Conservation (phyloP, 768 basidiomycete species). For the Pisolithus orientalis region DNA sequence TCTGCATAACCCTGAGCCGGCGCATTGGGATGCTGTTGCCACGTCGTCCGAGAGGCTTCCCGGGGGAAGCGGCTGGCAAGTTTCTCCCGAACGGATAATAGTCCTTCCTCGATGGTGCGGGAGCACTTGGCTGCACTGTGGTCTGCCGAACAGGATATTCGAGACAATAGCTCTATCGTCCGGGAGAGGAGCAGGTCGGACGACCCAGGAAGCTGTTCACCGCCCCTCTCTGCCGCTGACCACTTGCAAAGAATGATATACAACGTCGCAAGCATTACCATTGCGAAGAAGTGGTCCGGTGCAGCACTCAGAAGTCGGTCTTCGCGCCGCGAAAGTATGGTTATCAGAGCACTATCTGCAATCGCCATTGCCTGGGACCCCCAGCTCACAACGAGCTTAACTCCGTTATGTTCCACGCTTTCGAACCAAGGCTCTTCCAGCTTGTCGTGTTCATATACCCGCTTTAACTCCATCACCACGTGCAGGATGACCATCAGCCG, state of each 20-base stretch:
- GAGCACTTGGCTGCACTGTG: slow-evolving; percentile 37
- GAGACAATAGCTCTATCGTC: slow-evolving; percentile 29
- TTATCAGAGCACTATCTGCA: slow-evolving; percentile 33
- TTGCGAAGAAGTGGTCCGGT: slow-evolving; percentile 36
- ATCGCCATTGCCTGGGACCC: slow-evolving; percentile 33
- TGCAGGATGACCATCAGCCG: slow-evolving; percentile 34
- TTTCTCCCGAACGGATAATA: slow-evolving; percentile 25
- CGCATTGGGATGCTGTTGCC: slow-evolving; percentile 15
- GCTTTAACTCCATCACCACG: slow-evolving; percentile 24
- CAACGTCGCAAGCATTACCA: slow-evolving; percentile 39
- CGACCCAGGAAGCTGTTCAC: slow-evolving; percentile 31
- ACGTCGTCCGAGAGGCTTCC: slow-evolving; percentile 17
- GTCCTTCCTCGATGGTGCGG: slow-evolving; percentile 32
- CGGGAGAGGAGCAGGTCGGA: slow-evolving; percentile 32
- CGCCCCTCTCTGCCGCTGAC: slow-evolving; percentile 29
- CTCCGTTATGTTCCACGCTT: slow-evolving; percentile 26
- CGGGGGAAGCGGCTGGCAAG: slow-evolving; percentile 16
- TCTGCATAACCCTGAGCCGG: slow-evolving; percentile 11
- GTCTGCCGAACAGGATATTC: slow-evolving; percentile 32
- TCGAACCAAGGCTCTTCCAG: slow-evolving; percentile 25
- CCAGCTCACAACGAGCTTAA: slow-evolving; percentile 29
- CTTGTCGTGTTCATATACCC: slow-evolving; percentile 13
- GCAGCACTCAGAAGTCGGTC: slow-evolving; percentile 31
- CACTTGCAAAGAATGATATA: slow-evolving; percentile 40
- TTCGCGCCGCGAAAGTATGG: slow-evolving; percentile 29